These are phyloP conservation scores for Populus hybrid DNA, from an alignment of 441 rosid species.

Conservation along the genomic window DNA sequence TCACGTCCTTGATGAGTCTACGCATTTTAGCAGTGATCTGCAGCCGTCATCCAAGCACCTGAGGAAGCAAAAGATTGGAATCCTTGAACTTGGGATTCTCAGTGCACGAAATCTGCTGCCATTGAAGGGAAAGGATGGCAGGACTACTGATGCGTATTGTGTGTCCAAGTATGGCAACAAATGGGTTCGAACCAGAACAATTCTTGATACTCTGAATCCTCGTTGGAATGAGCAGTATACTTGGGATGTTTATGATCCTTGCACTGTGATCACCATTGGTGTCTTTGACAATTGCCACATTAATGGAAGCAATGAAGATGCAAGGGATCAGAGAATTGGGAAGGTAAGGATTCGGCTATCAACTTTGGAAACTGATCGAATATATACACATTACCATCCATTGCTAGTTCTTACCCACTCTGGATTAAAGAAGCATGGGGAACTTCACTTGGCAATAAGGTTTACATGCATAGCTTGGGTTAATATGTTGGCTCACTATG, in stretches of 20 bases:
- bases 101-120: constrained; percentile 44
- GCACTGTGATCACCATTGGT: constrained; percentile 49
- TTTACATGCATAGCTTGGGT: constrained; percentile 36
- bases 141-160: constrained; percentile 49
- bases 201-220: constrained; percentile 43
- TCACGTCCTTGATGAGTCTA: constrained; percentile 55
- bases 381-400: constrained; percentile 53
- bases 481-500: constrained; percentile 29
- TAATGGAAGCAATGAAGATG: constrained; percentile 62
- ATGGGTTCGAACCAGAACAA: constrained; percentile 54
- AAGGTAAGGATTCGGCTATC: constrained; percentile 56
- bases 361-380: constrained; percentile 41
- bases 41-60: constrained; percentile 44
- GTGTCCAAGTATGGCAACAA: constrained; percentile 54
- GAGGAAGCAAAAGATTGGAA: constrained; percentile 39
- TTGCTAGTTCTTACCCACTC: constrained; percentile 18
- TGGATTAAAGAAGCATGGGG: constrained; percentile 34
- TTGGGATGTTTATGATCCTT: constrained; percentile 66
- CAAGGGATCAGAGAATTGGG: constrained; percentile 45
- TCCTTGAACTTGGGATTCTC: constrained; percentile 48
- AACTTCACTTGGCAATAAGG: constrained; percentile 33
- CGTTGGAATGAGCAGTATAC: constrained; percentile 64
- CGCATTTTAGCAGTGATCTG: constrained; percentile 46
- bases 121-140: constrained; percentile 38
- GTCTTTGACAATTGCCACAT: constrained; percentile 51